phyloP scores from a whole-genome alignment of 106 monocot genomes.

The Allium sativum region DNA sequence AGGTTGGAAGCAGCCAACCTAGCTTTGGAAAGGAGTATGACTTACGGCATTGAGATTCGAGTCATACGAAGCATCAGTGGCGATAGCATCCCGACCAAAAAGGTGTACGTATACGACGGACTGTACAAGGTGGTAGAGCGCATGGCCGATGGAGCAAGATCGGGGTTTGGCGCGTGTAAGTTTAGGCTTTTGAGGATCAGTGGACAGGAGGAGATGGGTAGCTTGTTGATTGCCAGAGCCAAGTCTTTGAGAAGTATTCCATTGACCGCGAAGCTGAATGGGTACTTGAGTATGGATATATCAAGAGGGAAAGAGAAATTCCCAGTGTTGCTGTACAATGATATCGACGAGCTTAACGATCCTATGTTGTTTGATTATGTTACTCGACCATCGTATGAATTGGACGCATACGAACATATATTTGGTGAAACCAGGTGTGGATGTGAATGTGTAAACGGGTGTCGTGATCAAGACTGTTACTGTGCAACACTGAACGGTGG shows the following conservation, averaged over 20 bases:
- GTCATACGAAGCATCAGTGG: conserved; percentile 22
- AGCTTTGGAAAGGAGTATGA: conserved; percentile 15
- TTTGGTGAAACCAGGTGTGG: conserved; percentile 10
- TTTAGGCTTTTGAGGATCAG: conserved; percentile 26
- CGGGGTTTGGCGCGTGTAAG: conserved; percentile 23
- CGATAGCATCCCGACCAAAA: conserved; percentile 8
- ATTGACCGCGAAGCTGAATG: conserved; percentile 12
- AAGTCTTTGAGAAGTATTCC: conserved; percentile 30
- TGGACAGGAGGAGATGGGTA: conserved; percentile 27
- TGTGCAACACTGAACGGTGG: conserved; percentile 43
- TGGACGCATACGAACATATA: not conserved
- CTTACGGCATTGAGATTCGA: conserved; percentile 28
- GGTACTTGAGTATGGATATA: conserved; percentile 34
- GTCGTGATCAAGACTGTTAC: conserved; percentile 18
- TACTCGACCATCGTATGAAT: conserved; percentile 14
- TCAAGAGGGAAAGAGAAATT: conserved; percentile 36
- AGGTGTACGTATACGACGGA: conserved; percentile 15
- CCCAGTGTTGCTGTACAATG: conserved; percentile 38
- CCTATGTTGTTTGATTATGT: conserved; percentile 45
- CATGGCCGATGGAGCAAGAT: conserved; percentile 24
- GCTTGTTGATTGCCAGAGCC: conserved; percentile 7
- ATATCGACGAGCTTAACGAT: conserved; percentile 34
- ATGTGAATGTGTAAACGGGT: conserved; percentile 27
- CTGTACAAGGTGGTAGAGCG: conserved; percentile 19
- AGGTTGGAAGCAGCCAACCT: conserved; percentile 8